A percentile compares a stretch with the other conserved stretches of the same genome.
These are phyloP conservation scores for Aspergillus fructus DNA, from an alignment of 2,329 filamentous ascomycete genomes.

Conservation along the genomic window DNA sequence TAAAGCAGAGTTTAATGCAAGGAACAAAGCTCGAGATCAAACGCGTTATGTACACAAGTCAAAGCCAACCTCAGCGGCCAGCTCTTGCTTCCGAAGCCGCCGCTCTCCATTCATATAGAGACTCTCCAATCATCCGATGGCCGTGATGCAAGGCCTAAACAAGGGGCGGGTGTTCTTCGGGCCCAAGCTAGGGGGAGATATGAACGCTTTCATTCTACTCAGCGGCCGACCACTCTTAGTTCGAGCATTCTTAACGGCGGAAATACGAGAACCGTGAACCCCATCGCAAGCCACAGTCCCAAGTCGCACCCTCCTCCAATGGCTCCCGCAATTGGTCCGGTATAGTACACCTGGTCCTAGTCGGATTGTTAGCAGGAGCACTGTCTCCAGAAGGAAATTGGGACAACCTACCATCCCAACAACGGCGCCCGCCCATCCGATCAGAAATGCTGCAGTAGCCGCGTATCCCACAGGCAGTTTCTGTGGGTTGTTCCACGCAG, in stretches of 20 bases:
- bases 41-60: not conserved
- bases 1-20: not conserved
- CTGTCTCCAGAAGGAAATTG: not conserved
- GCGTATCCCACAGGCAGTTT: constrained; percentile 44
- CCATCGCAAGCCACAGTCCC: constrained; percentile 37
- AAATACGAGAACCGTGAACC: constrained; percentile 36
- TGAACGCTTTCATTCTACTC: not conserved
- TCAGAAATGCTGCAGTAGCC: constrained; percentile 36
- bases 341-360: constrained; percentile 40
- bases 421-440: constrained; percentile 43
- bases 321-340: constrained; percentile 34
- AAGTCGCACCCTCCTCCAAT: constrained; percentile 36
- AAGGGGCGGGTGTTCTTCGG: not conserved
- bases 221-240: constrained; percentile 28
- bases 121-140: not conserved
- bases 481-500: constrained; percentile 38
- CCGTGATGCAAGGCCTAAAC: not conserved
- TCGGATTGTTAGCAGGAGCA: constrained; percentile 3
- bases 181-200: not conserved
- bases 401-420: constrained; percentile 37
- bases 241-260: constrained; percentile 38
- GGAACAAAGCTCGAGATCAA: not conserved
- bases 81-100: not conserved
- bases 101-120: not conserved
- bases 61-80: not conserved